Conservation (phyloP, 148 eudicot species). For the Silene conica region DNA sequence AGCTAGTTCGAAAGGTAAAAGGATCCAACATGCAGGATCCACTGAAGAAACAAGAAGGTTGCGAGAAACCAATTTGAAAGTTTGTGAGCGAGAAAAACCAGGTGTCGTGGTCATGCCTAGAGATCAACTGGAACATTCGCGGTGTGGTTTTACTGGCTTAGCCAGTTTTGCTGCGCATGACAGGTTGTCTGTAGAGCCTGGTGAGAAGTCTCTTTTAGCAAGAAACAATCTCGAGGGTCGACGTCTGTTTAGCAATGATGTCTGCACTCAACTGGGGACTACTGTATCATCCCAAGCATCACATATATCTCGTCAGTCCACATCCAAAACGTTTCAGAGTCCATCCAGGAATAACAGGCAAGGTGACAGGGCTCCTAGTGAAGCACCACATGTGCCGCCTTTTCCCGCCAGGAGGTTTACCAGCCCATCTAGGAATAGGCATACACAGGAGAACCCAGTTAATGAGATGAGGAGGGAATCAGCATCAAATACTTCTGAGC, state of each 20-base stretch:
- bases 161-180: constrained; percentile 22
- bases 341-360: constrained; percentile 29
- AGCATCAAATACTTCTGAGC: constrained; percentile 23
- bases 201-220: constrained; percentile 24
- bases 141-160: constrained; percentile 26
- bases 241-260: constrained; percentile 25
- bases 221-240: constrained; percentile 22
- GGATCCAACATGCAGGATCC: constrained; percentile 33
- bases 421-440: constrained; percentile 38
- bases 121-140: constrained; percentile 23
- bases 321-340: constrained; percentile 20
- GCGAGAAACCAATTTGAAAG: constrained; percentile 19
- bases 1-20: constrained; percentile 45
- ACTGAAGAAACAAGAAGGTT: constrained; percentile 22
- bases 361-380: constrained; percentile 22
- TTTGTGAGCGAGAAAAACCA: constrained; percentile 24
- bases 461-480: constrained; percentile 27
- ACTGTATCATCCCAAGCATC: constrained; percentile 23
- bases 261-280: constrained; percentile 11
- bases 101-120: constrained; percentile 29
- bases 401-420: constrained; percentile 28
- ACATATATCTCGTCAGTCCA: constrained; percentile 17
- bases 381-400: constrained; percentile 18
- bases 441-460: constrained; percentile 28
- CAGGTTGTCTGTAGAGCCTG: constrained; percentile 25